Conservation (phyloP, 1,284 basidiomycete species). For the Ganoderma lingzhi region DNA sequence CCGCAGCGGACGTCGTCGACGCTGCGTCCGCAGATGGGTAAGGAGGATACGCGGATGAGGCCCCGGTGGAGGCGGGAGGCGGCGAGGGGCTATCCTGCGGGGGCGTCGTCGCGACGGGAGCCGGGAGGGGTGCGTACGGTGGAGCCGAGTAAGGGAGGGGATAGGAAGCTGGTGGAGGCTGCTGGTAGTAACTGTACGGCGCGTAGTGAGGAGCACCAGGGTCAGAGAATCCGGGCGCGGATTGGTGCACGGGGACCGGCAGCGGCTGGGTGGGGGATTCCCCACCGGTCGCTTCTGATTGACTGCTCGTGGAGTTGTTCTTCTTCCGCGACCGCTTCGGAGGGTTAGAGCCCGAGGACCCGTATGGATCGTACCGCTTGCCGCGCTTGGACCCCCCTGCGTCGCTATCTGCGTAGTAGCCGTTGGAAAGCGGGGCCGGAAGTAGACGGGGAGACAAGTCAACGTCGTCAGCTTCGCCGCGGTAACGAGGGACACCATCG, state of each 20-base stretch:
- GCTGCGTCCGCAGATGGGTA: slow-evolving; percentile 23
- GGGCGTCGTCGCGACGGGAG: slow-evolving; percentile 33
- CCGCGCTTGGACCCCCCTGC: slow-evolving; percentile 48
- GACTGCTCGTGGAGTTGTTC: slow-evolving; percentile 37
- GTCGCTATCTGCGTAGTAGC: slow-evolving; percentile 56
- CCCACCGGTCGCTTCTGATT: slow-evolving; percentile 32
- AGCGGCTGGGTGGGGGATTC: slow-evolving; percentile 33
- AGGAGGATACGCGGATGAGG: slow-evolving; percentile 22
- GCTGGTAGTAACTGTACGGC: slow-evolving; percentile 39
- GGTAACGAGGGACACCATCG: slow-evolving; percentile 85
- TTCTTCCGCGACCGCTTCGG: slow-evolving; percentile 43
- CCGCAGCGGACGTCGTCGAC: slow-evolving; percentile 14
- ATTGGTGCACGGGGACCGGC: slow-evolving; percentile 30
- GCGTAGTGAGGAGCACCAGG: slow-evolving; percentile 30
- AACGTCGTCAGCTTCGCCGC: slow-evolving; percentile 78
- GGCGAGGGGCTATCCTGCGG: slow-evolving; percentile 39
- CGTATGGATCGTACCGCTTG: slow-evolving; percentile 64
- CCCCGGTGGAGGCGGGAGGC: slow-evolving; percentile 22
- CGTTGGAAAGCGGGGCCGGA: slow-evolving; percentile 57
- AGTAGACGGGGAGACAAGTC: slow-evolving; percentile 57
- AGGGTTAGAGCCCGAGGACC: slow-evolving; percentile 29
- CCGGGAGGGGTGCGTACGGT: slow-evolving; percentile 33
- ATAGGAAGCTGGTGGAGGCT: slow-evolving; percentile 23
- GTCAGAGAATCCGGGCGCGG: slow-evolving; percentile 35
- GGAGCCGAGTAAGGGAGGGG: slow-evolving; percentile 36